phyloP scores from a whole-genome alignment of 495 filamentous ascomycete species.

The Thozetella sp. region DNA sequence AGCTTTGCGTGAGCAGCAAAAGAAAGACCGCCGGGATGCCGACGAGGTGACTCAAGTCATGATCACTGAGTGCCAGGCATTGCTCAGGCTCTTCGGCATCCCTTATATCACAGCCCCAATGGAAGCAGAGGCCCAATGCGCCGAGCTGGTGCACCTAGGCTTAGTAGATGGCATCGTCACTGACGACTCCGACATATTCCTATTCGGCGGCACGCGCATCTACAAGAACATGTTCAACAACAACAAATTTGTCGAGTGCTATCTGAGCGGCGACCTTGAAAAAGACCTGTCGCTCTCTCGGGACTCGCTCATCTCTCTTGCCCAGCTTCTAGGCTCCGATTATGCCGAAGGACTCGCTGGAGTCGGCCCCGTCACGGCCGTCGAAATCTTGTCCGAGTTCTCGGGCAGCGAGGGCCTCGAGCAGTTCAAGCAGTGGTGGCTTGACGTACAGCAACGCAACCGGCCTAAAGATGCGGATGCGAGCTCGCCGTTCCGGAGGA shows the following conservation, averaged over 20 bases:
- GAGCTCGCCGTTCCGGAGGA: slow-evolving; percentile 68
- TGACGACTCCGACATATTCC: slow-evolving; percentile 94
- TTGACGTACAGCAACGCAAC: slow-evolving; percentile 63
- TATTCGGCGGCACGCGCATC: slow-evolving; percentile 93
- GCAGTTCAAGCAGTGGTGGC: slow-evolving; percentile 88
- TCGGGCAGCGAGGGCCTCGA: slow-evolving; percentile 48
- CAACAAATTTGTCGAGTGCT: slow-evolving; percentile 96
- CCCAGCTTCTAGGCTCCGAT: slow-evolving; percentile 88
- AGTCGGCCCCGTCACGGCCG: slow-evolving; percentile 88
- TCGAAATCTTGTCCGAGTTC: slow-evolving; percentile 95
- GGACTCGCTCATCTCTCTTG: slow-evolving; percentile 79
- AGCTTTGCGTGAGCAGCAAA: slow-evolving; percentile 86
- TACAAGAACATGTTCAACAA: slow-evolving; percentile 99
- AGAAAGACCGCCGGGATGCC: slow-evolving; percentile 91
- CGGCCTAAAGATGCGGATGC: slow-evolving; percentile 54
- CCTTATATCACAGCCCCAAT: slow-evolving; percentile 97
- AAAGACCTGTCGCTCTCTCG: slow-evolving; percentile 85
- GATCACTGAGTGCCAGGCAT: slow-evolving; percentile 91
- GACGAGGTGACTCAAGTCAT: slow-evolving; percentile 95
- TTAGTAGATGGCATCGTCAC: slow-evolving; percentile 98
- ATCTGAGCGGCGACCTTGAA: slow-evolving; percentile 83
- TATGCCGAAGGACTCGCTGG: slow-evolving; percentile 92
- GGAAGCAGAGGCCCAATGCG: slow-evolving; percentile 99
- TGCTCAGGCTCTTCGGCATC: slow-evolving; percentile 87
- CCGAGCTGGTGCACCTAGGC: slow-evolving; percentile 80